Base-by-base conservation (phyloP, 2,329 filamentous ascomycete genomes). In the Zopfia rhizophila region DNA sequence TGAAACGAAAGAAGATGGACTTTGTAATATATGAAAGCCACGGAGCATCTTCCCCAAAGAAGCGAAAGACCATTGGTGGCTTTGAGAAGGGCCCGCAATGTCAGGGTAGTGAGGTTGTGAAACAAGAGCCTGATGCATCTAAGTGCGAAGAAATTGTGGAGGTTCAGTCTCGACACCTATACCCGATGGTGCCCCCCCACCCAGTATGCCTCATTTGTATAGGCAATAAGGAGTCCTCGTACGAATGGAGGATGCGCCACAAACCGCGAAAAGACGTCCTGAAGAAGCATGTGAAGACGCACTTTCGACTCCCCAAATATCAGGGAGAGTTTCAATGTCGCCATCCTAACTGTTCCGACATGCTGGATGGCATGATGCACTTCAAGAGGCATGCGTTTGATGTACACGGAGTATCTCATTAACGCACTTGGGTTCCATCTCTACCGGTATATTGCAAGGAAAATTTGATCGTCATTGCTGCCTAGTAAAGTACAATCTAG, bases 331-430 rank as follows among this genome's bases (percentile, higher is more conserved):
- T 56, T 38, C 4, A 3, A 45, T 58, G 37, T 39, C 28, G 36
- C 42, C 17, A 59, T 31, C 44, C 51, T 39, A 48, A 22, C 12
- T 57, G 45, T 40, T 47, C 14, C 4, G 25, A n/a, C 5, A 48
- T 32, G 19, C 19, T 59, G 27, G 31, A 42, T 10, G 30, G 42
- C 5, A 49, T 37, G 12, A 42, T 49, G 39, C 45, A 56, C n/a
- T 58, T 53, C 13, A 56, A 56, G 47, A 58, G 55, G 31, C 51
- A 59, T 53, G 39, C 48, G 7, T 31, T 50, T 23, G 37, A 55
- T n/a, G 33, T 48, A 40, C 25, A 57, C 27, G 18, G 38, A 37
- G 44, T 55, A 28, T 23, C 37, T 48, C 23, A 57, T 43, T 57
- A 28, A 45, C 43, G 12, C 23, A 43, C n/a, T n/a, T n/a, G n/a